Conservation (phyloP, 1,284 basidiomycete species). For the Ganoderma sp. region DNA sequence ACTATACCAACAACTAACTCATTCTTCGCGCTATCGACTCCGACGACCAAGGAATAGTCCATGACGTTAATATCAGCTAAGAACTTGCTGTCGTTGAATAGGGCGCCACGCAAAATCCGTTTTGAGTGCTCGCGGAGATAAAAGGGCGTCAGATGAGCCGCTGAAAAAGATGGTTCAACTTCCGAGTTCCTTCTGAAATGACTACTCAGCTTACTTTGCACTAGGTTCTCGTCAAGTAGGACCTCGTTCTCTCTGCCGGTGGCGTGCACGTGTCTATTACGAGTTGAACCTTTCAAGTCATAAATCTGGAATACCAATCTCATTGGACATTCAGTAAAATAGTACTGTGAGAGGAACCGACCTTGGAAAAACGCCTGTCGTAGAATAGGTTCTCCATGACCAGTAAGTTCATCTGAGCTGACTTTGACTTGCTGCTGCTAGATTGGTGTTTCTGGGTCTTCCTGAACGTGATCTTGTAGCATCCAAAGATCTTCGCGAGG, state of each 20-base stretch:
- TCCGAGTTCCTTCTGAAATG: background rate
- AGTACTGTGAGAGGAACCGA: conserved; percentile 38
- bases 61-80: conserved; percentile 96
- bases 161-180: conserved; percentile 44
- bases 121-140: conserved; percentile 97
- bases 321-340: background rate
- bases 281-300: conserved; percentile 92
- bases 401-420: conserved; percentile 92
- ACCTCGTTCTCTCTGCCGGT: conserved; percentile 94
- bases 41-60: conserved; percentile 98
- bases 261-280: conserved; percentile 90
- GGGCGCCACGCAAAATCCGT: conserved; percentile 86
- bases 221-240: conserved; percentile 91
- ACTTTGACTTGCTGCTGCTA: conserved; percentile 68
- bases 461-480: conserved; percentile 93
- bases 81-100: conserved; percentile 96
- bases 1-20: conserved; percentile 97
- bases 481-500: conserved; percentile 96
- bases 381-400: conserved; percentile 99
- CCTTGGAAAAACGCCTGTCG: conserved; percentile 86
- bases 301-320: conserved; percentile 68
- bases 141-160: conserved; percentile 79
- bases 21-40: conserved; percentile 83
- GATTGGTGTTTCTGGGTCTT: conserved; percentile 74
- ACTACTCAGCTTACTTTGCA: conserved; percentile 62